These are phyloP conservation scores for Bombardia bombarda DNA, from an alignment of 495 filamentous ascomycete species.

Conservation along the genomic window DNA sequence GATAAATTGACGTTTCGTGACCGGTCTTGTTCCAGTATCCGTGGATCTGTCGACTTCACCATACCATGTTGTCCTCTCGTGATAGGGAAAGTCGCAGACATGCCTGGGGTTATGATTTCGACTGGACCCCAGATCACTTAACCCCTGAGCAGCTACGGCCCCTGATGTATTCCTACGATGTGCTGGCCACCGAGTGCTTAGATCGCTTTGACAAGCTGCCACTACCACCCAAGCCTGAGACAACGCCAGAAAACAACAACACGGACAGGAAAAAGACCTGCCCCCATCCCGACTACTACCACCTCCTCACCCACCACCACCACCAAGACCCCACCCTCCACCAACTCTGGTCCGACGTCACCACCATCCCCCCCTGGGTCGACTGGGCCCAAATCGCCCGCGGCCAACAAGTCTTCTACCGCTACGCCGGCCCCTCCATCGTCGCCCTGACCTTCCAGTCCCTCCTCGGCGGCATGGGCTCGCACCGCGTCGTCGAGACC, in stretches of 20 bases:
- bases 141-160: conserved; percentile 52
- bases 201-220: conserved; percentile 17
- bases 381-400: conserved; percentile 71
- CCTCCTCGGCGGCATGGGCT: conserved; percentile 58
- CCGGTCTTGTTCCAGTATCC: too few relatives aligned
- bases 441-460: conserved; percentile 56
- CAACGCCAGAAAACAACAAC: not conserved
- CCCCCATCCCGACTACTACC: conserved; percentile 49
- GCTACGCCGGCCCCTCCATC: conserved; percentile 61
- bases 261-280: not conserved
- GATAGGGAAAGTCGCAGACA: conserved; percentile 11
- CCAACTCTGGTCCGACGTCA: conserved; percentile 59
- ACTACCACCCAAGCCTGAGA: not conserved
- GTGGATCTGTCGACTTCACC: too few relatives aligned
- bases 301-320: conserved; percentile 50
- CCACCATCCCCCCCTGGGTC: conserved; percentile 69
- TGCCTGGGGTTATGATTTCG: conserved; percentile 62
- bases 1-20: too few relatives aligned
- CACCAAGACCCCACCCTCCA: conserved; percentile 47
- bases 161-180: conserved; percentile 58
- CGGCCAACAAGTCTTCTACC: conserved; percentile 62
- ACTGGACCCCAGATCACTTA: conserved; percentile 59
- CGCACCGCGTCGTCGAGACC: conserved; percentile 61
- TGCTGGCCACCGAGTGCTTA: conserved; percentile 57
- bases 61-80: not conserved